Base-by-base conservation (phyloP, 164 flowering plant species). In the Macadamia integrifolia region DNA sequence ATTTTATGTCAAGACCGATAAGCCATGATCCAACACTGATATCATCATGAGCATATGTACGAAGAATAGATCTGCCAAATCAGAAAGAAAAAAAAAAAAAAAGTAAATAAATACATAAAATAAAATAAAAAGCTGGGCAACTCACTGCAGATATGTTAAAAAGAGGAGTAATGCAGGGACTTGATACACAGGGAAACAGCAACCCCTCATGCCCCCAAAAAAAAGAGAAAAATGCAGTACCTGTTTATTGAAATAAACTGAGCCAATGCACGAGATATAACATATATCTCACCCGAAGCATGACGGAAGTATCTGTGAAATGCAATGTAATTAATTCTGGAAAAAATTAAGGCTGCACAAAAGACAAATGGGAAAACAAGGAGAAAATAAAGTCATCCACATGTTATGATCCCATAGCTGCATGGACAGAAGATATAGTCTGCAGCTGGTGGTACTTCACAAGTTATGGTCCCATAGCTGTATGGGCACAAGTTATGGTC, bases 11-110 rank as follows among this genome's bases (percentile, higher is more conserved):
- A 63, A 92, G 84, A 44, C 96, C 98, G 65, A 94, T 80, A 74
- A 94, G 87, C 98, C 98, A 94, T 28, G 98, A 91, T 32, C 98
- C 98, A 64, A 76, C 83, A 75, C 86, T 88, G 67, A 92, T 85
- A 81, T 94, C 98, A 77, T 94, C 98, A 81, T 94, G 97, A 30
- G 97, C 97, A 77, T 87, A 94, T 43, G 90, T 69, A 6, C 89
- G 92, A 58, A 94, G 97, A 64, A 86, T 64, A 18, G 79, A 75
- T 79, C 98, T 93, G 84, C 69, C 68, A 72, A 68, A 28, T 9
- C 60, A 62, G 58, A 18, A 67, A 32, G 55, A 42, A 46, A 12
- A 58, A 0, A 66, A 32, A 32, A 60, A 58, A 61, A 61, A 9
- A 42, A 62, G 50, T 42, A 14, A n/a, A 32, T 9, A 28, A 62